Base-by-base conservation (phyloP, 2,329 filamentous ascomycete species). In the Botryotinia calthae region DNA sequence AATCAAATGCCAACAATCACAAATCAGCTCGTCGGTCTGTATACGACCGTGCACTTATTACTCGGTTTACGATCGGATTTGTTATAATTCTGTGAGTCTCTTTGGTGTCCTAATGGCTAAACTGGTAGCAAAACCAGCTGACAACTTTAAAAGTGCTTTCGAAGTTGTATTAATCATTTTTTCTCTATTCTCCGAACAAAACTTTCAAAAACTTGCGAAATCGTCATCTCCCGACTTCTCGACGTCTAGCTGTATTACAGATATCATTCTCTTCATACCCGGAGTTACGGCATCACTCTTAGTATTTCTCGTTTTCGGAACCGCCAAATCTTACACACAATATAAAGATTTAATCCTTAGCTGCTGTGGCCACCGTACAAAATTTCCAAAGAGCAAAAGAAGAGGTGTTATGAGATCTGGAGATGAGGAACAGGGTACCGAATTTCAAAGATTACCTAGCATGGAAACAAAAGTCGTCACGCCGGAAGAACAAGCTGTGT, bases 11-110 rank as follows among this genome's bases (percentile, higher is more conserved):
- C 54, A 70, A 70, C 31, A 62, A 68, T 42, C 44, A 12, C 51
- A 46, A 16, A 37, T n/a, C 42, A 31, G 73, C 70, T 20, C 76
- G 76, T 37, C 72, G 76, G 51, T 82, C 79, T 40, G 84, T 85
- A 16, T 86, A 86, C 74, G 84, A 86, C 74, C 80, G 79, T 58
- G 85, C 84, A 80, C 80, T 86, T 8, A 76, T 86, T 9, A 79
- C 82, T 10, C 83, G 85, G 16, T 86, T 86, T 74, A 82, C 82
- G 2, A 80, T 86, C 20, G 84, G 81, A 2, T 85, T 85, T 72
- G 72, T 82, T 4, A 80, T 84, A 18, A 76, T 86, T 59, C 79
- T 76, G 78, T 80, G 14, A 51, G 44, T 70, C 31, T 56, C 20
- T 37, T 18, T 71, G 18, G n/a, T 16, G 0, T 6, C 28, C 14